These are phyloP conservation scores for Fusarium paranaense DNA, from an alignment of 2,329 filamentous ascomycete species.

Conservation along the genomic window DNA sequence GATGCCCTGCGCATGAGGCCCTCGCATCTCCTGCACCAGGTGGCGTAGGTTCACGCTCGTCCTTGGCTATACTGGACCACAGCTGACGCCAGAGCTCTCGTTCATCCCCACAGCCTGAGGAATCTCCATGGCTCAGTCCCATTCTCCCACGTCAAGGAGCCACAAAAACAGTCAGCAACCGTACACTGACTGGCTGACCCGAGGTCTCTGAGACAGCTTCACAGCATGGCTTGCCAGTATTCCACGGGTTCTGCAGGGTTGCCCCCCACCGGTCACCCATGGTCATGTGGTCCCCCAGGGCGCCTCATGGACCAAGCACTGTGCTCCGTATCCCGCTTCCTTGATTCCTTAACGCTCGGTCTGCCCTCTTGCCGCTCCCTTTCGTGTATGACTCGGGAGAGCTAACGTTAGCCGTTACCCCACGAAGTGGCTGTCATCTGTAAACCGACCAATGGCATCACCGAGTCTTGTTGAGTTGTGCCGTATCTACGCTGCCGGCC, in stretches of 20 bases:
- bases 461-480: slow-evolving; percentile 3
- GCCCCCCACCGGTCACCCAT: slow-evolving; percentile 21
- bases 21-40: slow-evolving; percentile 1
- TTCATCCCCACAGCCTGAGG: slow-evolving; percentile 19
- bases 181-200: slow-evolving; percentile 23
- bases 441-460: slow-evolving; percentile 20
- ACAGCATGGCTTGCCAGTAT: slow-evolving; percentile 32
- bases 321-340: slow-evolving; percentile 21
- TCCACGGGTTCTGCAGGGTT: slow-evolving; percentile 15
- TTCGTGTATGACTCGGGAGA: slow-evolving; percentile 5
- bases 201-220: slow-evolving; percentile 9
- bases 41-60: slow-evolving; percentile 18
- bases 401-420: slow-evolving; percentile 31
- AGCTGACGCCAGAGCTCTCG: slow-evolving; percentile 11
- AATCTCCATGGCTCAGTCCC: neutral
- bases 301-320: slow-evolving; percentile 31
- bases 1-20: neutral
- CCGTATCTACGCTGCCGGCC: slow-evolving; percentile 34
- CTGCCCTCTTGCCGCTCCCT: slow-evolving; percentile 6
- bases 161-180: slow-evolving; percentile 10
- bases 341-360: slow-evolving; percentile 19
- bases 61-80: slow-evolving; percentile 7
- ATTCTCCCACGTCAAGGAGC: slow-evolving; percentile 14
- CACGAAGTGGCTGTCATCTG: slow-evolving; percentile 30
- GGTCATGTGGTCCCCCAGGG: slow-evolving; percentile 31